Evolutionary conservation across 78 protist genomes (phyloP).

Genomic region (Dictyostelium capitatum): DNA sequence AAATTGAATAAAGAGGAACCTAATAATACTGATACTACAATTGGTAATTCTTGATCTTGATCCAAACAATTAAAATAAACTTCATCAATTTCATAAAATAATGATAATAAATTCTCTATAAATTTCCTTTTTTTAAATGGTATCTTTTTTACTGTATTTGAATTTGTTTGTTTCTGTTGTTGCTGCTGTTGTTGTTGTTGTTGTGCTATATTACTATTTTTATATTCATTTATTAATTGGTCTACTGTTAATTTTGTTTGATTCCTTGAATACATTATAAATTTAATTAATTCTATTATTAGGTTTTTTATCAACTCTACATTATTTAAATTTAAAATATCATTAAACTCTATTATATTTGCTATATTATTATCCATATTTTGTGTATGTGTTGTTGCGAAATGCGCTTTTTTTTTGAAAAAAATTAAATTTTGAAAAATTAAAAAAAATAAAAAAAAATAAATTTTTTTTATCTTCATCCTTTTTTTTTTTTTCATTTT

Average conservation of each 20-base stretch:
- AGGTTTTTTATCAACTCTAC: not conserved
- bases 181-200: not conserved
- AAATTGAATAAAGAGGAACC: conserved; percentile 15
- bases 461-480: no score
- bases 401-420: not conserved
- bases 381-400: not conserved
- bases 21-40: not conserved
- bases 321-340: not conserved
- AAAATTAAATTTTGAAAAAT: not conserved
- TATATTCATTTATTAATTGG: not conserved
- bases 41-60: not conserved
- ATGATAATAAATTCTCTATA: not conserved
- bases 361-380: not conserved
- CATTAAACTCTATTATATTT: not conserved
- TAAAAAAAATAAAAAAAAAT: not conserved
- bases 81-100: not conserved
- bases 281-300: not conserved
- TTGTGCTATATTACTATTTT: not conserved
- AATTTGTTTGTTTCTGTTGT: not conserved
- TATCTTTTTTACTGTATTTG: not conserved
- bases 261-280: not conserved
- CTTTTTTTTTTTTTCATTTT: no score
- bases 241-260: not conserved
- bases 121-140: not conserved
- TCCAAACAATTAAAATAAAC: not conserved